phyloP scores from a whole-genome alignment of 371 early-diverging fungal species.

The Entomophthora muscae region DNA sequence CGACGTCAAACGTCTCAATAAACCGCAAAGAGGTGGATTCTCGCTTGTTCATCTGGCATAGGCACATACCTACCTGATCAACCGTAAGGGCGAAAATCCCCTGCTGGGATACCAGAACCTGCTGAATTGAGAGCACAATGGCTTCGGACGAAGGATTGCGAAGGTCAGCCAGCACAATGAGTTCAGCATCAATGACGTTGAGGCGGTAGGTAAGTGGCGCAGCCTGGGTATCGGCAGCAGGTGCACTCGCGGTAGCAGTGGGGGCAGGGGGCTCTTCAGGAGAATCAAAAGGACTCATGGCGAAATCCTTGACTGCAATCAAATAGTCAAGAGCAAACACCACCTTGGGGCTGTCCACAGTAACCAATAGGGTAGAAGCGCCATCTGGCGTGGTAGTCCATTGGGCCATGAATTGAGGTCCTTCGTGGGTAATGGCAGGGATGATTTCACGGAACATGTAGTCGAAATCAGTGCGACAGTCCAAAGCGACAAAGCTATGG shows the following conservation, averaged over 20 bases:
- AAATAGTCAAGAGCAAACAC: slow-evolving; percentile 72
- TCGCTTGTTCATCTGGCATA: slow-evolving; percentile 77
- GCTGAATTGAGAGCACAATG: slow-evolving; percentile 60
- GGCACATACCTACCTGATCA: slow-evolving; percentile 71
- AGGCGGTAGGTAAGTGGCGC: slow-evolving; percentile 34
- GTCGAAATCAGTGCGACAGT: slow-evolving; percentile 50
- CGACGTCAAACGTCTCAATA: slow-evolving; percentile 75
- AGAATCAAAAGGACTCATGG: slow-evolving; percentile 33
- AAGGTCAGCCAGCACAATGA: slow-evolving; percentile 73
- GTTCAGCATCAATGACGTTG: slow-evolving; percentile 66
- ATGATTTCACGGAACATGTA: slow-evolving; percentile 75
- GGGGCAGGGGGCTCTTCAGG: slow-evolving; percentile 11
- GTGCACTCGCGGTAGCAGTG: slow-evolving; percentile 1
- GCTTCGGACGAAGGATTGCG: slow-evolving; percentile 58
- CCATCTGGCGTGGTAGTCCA: slow-evolving; percentile 13
- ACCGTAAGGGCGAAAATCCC: slow-evolving; percentile 48
- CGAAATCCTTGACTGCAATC: slow-evolving; percentile 48
- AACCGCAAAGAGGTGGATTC: slow-evolving; percentile 62
- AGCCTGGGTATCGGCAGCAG: slow-evolving; percentile 9
- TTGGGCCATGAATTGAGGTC: slow-evolving; percentile 37
- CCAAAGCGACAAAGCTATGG: slow-evolving; percentile 50
- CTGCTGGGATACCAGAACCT: slow-evolving; percentile 61
- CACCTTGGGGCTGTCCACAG: slow-evolving; percentile 66
- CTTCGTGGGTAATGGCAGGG: slow-evolving; percentile 34
- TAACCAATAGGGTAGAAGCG: slow-evolving; percentile 32